Base-by-base conservation (phyloP, 352 stramenopile genomes). In the Aphanomyces stellatus region DNA sequence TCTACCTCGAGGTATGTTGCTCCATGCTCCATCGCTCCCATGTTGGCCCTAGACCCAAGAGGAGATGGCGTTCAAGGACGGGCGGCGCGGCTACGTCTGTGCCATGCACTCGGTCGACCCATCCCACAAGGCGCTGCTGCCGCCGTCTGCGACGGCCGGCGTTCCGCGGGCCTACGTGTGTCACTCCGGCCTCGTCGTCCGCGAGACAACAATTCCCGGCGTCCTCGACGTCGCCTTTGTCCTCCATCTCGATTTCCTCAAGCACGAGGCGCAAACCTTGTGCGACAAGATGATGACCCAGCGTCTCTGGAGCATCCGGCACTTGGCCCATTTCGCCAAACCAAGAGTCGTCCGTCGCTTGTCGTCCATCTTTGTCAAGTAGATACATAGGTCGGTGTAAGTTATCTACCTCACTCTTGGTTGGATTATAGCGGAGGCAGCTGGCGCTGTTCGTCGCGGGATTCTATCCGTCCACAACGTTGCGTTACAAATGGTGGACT, bases 221-320 rank as follows among this genome's bases (percentile, higher is more conserved):
- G 90, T 85, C 72, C 85, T 91, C 76, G 81, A 91, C 69, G 81
- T 91, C 25, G 84, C 89, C 79, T 82, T 90, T 68, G 85, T 74
- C 60, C 67, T 91, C 19, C 83, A 90, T 71, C 84, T 91, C 71
- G 90, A 90, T 62, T 91, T 91, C 68, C 86, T 87, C 56, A 81
- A 76, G 24, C 1, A 8, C 19, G 24, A 11, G 46, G 19, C 46
- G 8, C 46, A 22, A 53, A 28, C 46, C 24, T 8, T 53, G 1
- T 53, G 46, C 46, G 46, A 53, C 25, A 22, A 28, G 25, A 15
- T 53, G 17, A 53, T 53, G 46, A 28, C 22, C 19, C 46, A 53
- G 46, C 46, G 46, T 8, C 19, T 53, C 46, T 28, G 8, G 24
- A 28, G 17, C 22, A 11, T 53, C 10, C 46, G 46, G 13, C 46